Conservation (phyloP, 805 yeast species). For the Hemisphaericaspora nanyangensis region DNA sequence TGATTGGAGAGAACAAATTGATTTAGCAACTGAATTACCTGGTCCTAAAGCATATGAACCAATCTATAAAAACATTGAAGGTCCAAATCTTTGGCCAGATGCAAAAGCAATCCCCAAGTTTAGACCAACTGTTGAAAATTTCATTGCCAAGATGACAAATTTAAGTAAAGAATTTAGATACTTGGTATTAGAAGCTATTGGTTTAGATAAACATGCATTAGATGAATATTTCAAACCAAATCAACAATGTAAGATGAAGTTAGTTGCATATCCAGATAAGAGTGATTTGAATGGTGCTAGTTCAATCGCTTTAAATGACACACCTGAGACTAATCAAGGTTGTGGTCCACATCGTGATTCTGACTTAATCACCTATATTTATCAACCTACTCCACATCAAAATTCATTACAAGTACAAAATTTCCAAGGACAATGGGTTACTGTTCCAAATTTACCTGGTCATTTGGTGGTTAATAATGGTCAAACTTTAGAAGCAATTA, state of each 20-base stretch:
- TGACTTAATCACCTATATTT: constrained; percentile 56
- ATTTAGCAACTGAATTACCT: constrained; percentile 51
- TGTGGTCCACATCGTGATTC: constrained; percentile 69
- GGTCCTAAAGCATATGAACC: constrained; percentile 38
- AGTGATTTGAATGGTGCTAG: constrained; percentile 16
- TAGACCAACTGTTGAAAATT: constrained; percentile 35
- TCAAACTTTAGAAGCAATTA: constrained; percentile 57
- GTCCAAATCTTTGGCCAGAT: constrained; percentile 56
- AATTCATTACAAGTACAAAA: constrained; percentile 56
- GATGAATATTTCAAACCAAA: constrained; percentile 48
- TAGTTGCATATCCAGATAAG: constrained; percentile 54
- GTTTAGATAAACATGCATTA: constrained; percentile 41
- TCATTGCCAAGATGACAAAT: constrained; percentile 43
- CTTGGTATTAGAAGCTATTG: constrained; percentile 55
- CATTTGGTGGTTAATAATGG: constrained; percentile 57
- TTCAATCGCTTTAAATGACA: constrained; percentile 25
- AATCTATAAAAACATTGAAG: constrained; percentile 48
- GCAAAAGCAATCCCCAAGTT: constrained; percentile 39
- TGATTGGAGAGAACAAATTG: constrained; percentile 63
- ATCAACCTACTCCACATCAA: constrained; percentile 48
- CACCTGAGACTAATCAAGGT: constrained; percentile 41
- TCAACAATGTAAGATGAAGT: constrained; percentile 51
- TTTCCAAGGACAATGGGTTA: constrained; percentile 53
- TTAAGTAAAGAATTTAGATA: constrained; percentile 40
- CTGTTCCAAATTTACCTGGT: constrained; percentile 46